Base-by-base conservation (phyloP, 176 grass and related monocot species). In the Poa annua region DNA sequence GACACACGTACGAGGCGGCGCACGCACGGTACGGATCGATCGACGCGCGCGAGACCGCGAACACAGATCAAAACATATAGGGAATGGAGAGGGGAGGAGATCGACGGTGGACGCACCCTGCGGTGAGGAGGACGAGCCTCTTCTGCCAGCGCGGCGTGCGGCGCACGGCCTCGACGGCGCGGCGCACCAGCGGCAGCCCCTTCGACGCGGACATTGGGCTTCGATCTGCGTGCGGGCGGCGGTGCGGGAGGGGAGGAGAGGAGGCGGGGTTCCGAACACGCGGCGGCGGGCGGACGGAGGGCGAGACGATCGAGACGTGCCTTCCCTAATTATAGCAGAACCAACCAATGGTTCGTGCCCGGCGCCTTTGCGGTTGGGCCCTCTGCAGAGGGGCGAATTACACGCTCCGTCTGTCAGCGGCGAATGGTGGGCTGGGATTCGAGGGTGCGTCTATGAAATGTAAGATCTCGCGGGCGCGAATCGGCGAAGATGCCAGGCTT, bases 51-150 rank as follows among this genome's bases (percentile, higher is more conserved):
- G 6, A 2, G 11, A 2, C 11, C 1, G 10, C 15, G 8, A 19
- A 7, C 32, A 55, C 7, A 14, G 42, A 49, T 29, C 3, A 0
- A 24, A 68, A 60, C 55, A 47, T 2, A 7, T 0, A 32, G 12
- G 26, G 42, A 39, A 15, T 4, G 53, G 44, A 25, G 5, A 14
- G 15, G 41, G 7, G 44, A 11, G 57, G 44, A 20, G 72, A 32
- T 29, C 85, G 86, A n/a, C 77, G 41, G 36, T 5, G 4, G 79
- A 84, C 90, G 59, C 80, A 95, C 66, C 79, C 87, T 21, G 76
- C 80, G 26, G 81, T 87, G 84, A 90, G 65, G 38, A 93, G 24
- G 57, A 93, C 72, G 83, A 92, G 83, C 49, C 87, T 64, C 68
- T 65, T 90, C 67, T 90, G 32, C 86, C 90, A 92, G 10, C 66